These are phyloP conservation scores for Cladochytrium replicatum DNA, from an alignment of 192 early-diverging fungal genomes.

Conservation along the genomic window DNA sequence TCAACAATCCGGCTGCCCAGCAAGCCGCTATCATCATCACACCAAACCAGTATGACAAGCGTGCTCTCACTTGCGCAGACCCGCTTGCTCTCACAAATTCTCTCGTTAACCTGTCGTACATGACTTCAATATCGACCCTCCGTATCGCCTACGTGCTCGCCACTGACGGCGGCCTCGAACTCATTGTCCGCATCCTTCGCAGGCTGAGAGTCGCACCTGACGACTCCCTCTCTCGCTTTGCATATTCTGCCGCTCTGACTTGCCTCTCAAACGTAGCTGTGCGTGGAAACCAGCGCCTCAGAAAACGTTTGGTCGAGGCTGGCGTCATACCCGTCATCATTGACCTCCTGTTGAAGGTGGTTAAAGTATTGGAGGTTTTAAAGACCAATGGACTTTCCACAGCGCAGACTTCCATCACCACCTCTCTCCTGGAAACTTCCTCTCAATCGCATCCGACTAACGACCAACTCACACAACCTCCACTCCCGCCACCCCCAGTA, in stretches of 20 bases:
- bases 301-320: conserved; percentile 75
- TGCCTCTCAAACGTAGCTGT: conserved; percentile 82
- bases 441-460: too few species aligned
- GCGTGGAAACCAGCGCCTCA: conserved; percentile 65
- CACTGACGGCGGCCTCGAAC: conserved; percentile 79
- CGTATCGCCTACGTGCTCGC: conserved; percentile 72
- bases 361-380: conserved; percentile 13
- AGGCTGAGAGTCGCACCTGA: background rate
- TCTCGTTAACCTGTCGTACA: conserved; percentile 76
- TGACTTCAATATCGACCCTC: conserved; percentile 64
- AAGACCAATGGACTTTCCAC: background rate
- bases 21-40: too few species aligned
- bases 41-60: conserved; percentile 92
- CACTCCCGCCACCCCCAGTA: background rate
- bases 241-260: conserved; percentile 16
- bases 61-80: conserved; percentile 89
- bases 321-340: conserved; percentile 77
- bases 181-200: conserved; percentile 67
- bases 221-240: background rate
- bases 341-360: conserved; percentile 52
- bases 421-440: conserved; percentile 1
- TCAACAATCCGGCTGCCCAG: too few species aligned
- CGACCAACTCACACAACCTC: conserved; percentile 1
- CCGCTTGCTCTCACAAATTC: conserved; percentile 79
- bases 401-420: background rate